A percentile compares a stretch with the other conserved stretches of the same genome.
phyloP scores from a whole-genome alignment of 108 stramenopile genomes.

The Asterionellopsis glacialis region DNA sequence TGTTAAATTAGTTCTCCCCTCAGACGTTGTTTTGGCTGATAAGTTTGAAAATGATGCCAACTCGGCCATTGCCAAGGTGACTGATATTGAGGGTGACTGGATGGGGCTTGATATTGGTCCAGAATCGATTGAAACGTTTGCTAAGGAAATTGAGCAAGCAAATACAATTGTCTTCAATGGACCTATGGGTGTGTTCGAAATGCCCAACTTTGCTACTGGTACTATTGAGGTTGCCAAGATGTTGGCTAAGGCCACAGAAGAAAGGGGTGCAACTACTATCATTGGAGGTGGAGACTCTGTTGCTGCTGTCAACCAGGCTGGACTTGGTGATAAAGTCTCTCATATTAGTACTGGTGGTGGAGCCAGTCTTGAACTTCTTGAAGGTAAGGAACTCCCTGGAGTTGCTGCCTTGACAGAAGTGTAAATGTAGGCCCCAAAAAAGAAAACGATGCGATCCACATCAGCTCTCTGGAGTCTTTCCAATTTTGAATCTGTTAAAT shows the following conservation, averaged over 20 bases:
- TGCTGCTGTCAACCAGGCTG: conserved; percentile 91
- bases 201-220: conserved; percentile 87
- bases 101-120: conserved; percentile 98
- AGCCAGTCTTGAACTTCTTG: conserved; percentile 94
- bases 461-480: no score
- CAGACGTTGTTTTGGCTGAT: conserved; percentile 91
- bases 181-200: conserved; percentile 95
- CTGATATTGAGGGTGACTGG: conserved; percentile 92
- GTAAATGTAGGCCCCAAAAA: conserved; percentile 12
- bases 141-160: conserved; percentile 65
- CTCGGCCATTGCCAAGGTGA: conserved; percentile 70
- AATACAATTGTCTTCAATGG: conserved; percentile 95
- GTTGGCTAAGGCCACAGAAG: conserved; percentile 85
- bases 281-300: conserved; percentile 97
- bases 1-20: conserved; percentile 89
- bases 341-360: conserved; percentile 97
- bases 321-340: conserved; percentile 87
- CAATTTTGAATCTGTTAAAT: no score
- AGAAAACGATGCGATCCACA: no score
- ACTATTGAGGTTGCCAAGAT: conserved; percentile 85
- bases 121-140: conserved; percentile 77
- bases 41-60: conserved; percentile 88
- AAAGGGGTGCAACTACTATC: conserved; percentile 89
- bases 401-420: conserved; percentile 85
- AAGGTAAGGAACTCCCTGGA: conserved; percentile 95